Conservation (phyloP, 2,329 filamentous ascomycete species). For the Epichloe uncinata region DNA sequence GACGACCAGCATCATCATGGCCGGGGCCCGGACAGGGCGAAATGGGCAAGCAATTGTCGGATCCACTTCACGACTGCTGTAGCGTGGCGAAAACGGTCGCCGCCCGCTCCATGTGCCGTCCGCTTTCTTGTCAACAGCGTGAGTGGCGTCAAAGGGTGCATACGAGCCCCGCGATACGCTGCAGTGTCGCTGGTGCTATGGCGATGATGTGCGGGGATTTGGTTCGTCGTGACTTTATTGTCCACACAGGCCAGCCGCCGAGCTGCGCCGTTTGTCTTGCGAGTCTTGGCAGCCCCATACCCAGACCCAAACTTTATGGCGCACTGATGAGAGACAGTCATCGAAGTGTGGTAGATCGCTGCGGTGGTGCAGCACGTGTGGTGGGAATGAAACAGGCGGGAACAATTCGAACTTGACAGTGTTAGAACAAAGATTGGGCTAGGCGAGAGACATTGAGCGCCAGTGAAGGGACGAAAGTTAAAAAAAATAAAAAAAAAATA, state of each 20-base stretch:
- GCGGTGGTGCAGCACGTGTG: background rate
- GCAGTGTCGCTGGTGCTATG: background rate
- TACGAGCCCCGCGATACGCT: background rate
- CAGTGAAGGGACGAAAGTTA: background rate
- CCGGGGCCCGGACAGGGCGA: conserved; percentile 1
- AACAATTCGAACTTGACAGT: background rate
- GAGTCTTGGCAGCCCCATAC: background rate
- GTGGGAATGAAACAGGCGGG: background rate
- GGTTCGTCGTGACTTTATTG: background rate
- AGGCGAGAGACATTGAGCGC: background rate
- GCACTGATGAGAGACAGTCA: background rate
- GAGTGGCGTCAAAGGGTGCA: conserved; percentile 1
- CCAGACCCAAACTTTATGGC: background rate
- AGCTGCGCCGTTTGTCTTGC: background rate
- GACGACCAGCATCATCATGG: conserved; percentile 4
- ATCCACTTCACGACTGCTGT: conserved; percentile 8
- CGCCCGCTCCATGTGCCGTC: background rate
- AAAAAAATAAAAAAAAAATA: background rate
- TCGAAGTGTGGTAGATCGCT: background rate
- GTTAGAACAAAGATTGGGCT: background rate
- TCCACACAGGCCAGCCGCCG: conserved; percentile 3
- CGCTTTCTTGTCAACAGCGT: background rate
- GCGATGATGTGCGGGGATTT: background rate
- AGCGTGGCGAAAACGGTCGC: background rate
- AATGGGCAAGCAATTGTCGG: conserved; percentile 1